These are phyloP conservation scores for Pisolithus tinctorius DNA, from an alignment of 768 basidiomycete species.

Conservation along the genomic window DNA sequence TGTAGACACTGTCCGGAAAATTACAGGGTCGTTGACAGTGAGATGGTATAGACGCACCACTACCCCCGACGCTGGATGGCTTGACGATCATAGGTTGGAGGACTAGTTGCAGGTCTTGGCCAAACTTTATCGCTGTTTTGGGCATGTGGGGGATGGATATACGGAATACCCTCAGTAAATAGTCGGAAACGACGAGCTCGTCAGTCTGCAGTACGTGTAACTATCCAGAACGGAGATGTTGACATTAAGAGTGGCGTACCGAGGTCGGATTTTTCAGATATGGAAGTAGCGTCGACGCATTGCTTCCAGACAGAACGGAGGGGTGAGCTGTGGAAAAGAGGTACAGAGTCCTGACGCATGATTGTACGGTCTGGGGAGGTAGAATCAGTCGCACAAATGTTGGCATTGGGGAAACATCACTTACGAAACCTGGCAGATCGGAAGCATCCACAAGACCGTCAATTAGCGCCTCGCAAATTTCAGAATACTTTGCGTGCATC, in stretches of 20 bases:
- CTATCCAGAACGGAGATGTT: constrained; percentile 2
- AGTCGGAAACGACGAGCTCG: constrained; percentile 79
- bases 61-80: constrained; percentile 61
- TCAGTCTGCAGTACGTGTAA: constrained; percentile 46
- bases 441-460: constrained; percentile 86
- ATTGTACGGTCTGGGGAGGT: constrained; percentile 59
- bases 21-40: neutral
- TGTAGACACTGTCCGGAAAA: constrained; percentile 58
- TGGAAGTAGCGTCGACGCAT: constrained; percentile 81
- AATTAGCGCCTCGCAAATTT: constrained; percentile 81
- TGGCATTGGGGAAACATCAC: constrained; percentile 18
- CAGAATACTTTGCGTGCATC: constrained; percentile 64
- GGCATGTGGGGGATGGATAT: constrained; percentile 83
- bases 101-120: constrained; percentile 71
- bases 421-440: constrained; percentile 68
- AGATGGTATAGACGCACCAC: constrained; percentile 38
- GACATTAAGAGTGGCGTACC: constrained; percentile 36
- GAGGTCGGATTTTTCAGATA: constrained; percentile 81
- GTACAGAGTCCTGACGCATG: constrained; percentile 81
- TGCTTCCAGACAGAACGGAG: constrained; percentile 70
- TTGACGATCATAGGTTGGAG: constrained; percentile 91
- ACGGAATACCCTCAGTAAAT: constrained; percentile 83
- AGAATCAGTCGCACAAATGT: neutral
- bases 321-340: constrained; percentile 80
- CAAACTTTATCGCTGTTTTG: constrained; percentile 83